Conservation (phyloP, 139 green algal genomes). For the Micractinium sp. region DNA sequence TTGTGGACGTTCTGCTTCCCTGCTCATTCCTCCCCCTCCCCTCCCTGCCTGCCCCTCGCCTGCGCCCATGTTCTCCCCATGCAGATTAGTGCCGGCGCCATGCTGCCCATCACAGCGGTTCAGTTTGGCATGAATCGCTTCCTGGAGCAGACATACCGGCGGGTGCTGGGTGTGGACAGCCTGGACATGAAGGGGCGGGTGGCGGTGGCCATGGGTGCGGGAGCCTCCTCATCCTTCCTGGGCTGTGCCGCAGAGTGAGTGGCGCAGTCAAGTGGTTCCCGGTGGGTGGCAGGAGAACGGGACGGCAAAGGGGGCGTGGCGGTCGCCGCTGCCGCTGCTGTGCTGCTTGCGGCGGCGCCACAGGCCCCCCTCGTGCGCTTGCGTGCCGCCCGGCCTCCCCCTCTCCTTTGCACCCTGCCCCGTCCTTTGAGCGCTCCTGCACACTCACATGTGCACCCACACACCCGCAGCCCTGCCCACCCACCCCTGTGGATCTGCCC, state of each 20-base stretch:
- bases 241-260: conserved; percentile 73
- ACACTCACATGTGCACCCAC: neutral
- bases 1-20: neutral
- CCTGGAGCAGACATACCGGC: conserved; percentile 38
- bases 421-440: too few relatives aligned
- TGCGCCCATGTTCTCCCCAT: neutral
- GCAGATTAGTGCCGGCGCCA: conserved; percentile 84
- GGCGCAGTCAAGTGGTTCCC: too few relatives aligned
- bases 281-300: neutral
- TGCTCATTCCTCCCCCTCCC: neutral
- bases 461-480: too few relatives aligned
- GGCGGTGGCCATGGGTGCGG: conserved; percentile 60
- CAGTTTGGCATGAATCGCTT: conserved; percentile 87
- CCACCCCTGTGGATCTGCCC: too few relatives aligned
- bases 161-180: neutral
- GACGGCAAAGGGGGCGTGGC: neutral
- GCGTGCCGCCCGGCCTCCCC: neutral
- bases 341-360: too few relatives aligned
- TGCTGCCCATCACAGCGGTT: conserved; percentile 91
- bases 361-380: neutral
- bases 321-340: too few relatives aligned
- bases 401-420: neutral
- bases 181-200: conserved; percentile 29
- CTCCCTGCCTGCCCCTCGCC: neutral
- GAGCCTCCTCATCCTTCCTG: conserved; percentile 72